Conservation (phyloP, 441 rosid genomes). For the Euphorbia celastroides region DNA sequence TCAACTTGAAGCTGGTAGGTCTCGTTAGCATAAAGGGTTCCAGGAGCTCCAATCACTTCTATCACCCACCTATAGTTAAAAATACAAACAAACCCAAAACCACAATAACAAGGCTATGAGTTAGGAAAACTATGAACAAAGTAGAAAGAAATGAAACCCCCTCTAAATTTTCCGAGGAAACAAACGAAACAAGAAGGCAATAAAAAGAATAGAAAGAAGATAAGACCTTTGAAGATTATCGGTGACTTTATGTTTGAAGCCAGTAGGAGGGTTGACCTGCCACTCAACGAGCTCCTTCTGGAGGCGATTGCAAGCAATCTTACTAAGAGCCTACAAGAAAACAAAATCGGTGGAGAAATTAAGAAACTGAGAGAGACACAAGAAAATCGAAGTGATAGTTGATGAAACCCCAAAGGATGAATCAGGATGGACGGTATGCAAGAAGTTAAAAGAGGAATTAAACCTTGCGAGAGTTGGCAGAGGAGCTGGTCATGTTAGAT, state of each 20-base stretch:
- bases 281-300: slow-evolving; percentile 97
- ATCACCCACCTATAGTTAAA: slow-evolving; percentile 70
- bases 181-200: background rate
- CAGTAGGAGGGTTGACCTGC: slow-evolving; percentile 90
- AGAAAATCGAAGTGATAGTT: background rate
- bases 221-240: slow-evolving; percentile 87
- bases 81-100: background rate
- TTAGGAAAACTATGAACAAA: background rate
- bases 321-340: slow-evolving; percentile 62
- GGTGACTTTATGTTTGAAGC: slow-evolving; percentile 88
- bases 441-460: background rate
- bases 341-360: background rate
- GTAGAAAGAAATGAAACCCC: background rate
- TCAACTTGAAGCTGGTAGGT: slow-evolving; percentile 95
- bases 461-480: slow-evolving; percentile 81
- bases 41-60: slow-evolving; percentile 92
- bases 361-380: background rate
- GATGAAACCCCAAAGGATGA: background rate
- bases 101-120: background rate
- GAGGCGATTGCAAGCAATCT: slow-evolving; percentile 90
- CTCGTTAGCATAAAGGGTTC: slow-evolving; percentile 85
- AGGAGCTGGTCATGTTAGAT: slow-evolving; percentile 69
- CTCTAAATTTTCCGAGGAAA: background rate
- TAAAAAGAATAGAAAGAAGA: background rate
- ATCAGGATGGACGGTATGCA: background rate